A percentile compares a stretch with the other conserved stretches of the same genome.
Conservation (phyloP, 768 basidiomycete species). For the Rubroboletus satanas region DNA sequence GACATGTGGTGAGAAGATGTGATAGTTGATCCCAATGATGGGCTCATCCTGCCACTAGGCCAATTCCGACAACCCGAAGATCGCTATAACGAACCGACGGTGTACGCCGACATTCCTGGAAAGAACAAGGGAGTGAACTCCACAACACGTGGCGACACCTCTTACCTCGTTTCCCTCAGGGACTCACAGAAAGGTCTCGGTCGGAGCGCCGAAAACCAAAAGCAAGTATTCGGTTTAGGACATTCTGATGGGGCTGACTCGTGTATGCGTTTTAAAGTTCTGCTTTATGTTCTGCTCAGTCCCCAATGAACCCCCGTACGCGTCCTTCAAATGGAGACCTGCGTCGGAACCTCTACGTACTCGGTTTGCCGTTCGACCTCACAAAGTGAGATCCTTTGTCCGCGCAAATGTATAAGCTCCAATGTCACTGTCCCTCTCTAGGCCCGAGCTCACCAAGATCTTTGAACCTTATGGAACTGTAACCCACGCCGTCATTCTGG, state of each 20-base stretch:
- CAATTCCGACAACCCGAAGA: slow-evolving; percentile 9
- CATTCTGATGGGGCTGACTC: not conserved
- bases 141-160: not conserved
- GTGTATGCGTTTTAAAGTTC: slow-evolving; percentile 34
- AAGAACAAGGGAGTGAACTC: slow-evolving; percentile 11
- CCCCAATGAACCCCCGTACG: slow-evolving; percentile 1
- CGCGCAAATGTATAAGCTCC: not conserved
- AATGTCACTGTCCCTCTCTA: slow-evolving; percentile 7
- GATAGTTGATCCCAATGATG: not conserved
- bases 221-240: slow-evolving; percentile 42
- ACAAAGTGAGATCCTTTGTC: slow-evolving; percentile 52
- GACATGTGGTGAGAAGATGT: slow-evolving; percentile 8
- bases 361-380: slow-evolving; percentile 78
- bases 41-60: slow-evolving; percentile 10
- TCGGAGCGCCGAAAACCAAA: slow-evolving; percentile 48
- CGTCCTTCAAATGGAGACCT: slow-evolving; percentile 34
- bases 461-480: slow-evolving; percentile 68
- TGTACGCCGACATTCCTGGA: not conserved
- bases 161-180: slow-evolving; percentile 15
- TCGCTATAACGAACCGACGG: slow-evolving; percentile 1
- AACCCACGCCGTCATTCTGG: slow-evolving; percentile 74
- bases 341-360: slow-evolving; percentile 80
- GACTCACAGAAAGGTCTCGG: slow-evolving; percentile 32
- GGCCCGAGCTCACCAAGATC: slow-evolving; percentile 54
- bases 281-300: slow-evolving; percentile 28